These are phyloP conservation scores for Celoporthe dispersa DNA, from an alignment of 2,329 filamentous ascomycete species.

Conservation along the genomic window DNA sequence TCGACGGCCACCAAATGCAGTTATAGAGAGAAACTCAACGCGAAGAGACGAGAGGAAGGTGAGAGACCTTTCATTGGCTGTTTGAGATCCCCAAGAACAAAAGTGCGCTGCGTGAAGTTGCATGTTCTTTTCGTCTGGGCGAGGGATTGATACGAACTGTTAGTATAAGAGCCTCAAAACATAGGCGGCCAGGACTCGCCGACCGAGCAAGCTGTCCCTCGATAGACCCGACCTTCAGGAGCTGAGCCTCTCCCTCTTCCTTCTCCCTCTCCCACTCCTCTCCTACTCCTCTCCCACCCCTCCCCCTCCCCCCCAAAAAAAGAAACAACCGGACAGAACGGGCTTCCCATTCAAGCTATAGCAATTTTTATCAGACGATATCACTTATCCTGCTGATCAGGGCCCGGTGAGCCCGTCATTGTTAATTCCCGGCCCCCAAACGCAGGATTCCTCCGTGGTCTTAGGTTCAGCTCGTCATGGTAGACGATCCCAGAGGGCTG, in stretches of 20 bases:
- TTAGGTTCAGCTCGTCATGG: background rate
- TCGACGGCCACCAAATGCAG: no score
- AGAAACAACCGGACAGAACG: background rate
- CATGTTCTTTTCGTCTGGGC: background rate
- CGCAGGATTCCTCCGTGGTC: background rate
- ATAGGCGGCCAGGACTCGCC: background rate
- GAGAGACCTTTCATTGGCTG: fast-evolving
- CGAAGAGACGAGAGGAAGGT: no score
- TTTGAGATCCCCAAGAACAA: background rate
- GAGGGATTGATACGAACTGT: background rate
- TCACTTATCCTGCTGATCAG: background rate
- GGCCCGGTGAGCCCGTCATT: background rate
- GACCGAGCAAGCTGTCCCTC: background rate
- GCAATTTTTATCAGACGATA: background rate
- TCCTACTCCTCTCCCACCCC: no score
- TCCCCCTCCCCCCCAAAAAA: background rate
- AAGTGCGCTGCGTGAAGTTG: background rate
- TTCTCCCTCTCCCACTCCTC: background rate
- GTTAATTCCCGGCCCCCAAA: background rate
- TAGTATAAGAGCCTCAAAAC: conserved; percentile 18
- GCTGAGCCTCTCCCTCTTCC: background rate
- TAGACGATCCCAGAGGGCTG: background rate
- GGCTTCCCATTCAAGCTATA: background rate
- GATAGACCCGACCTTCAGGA: background rate
- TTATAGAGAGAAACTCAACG: background rate